Conservation (phyloP, 2,329 filamentous ascomycete species). For the Lanzia echinophila region DNA sequence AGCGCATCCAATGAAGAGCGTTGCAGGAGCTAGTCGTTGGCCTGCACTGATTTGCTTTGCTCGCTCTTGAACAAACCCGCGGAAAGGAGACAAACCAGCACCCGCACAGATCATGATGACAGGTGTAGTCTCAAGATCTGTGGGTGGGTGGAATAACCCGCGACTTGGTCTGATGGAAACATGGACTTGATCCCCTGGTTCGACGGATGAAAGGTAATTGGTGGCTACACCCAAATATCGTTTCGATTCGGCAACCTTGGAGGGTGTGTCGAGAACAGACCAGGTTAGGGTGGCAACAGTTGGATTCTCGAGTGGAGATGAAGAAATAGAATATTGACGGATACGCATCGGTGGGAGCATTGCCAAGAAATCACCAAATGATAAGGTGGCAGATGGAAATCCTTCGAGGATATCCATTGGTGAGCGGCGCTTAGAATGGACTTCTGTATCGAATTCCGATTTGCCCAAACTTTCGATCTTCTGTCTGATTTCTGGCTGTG, state of each 20-base stretch:
- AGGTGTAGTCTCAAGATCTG: constrained; percentile 25
- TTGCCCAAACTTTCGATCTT: constrained; percentile 36
- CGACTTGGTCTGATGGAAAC: constrained; percentile 37
- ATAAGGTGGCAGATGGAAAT: constrained; percentile 51
- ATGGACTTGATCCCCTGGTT: constrained; percentile 33
- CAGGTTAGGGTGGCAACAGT: constrained; percentile 57
- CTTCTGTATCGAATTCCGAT: constrained; percentile 25
- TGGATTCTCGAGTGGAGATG: constrained; percentile 62
- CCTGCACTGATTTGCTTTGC: constrained; percentile 5
- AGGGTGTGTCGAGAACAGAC: constrained; percentile 44
- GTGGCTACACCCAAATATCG: constrained; percentile 41
- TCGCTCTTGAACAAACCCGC: constrained; percentile 29
- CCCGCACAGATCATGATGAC: constrained; percentile 30
- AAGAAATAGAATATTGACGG: constrained; percentile 76
- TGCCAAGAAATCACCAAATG: constrained; percentile 60
- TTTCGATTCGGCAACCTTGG: constrained; percentile 31
- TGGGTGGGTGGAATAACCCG: constrained; percentile 21
- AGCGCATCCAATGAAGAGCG: constrained; percentile 45
- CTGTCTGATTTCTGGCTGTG: constrained; percentile 37
- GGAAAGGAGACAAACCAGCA: constrained; percentile 29
- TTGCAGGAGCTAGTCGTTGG: constrained; percentile 19
- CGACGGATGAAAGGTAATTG: constrained; percentile 39
- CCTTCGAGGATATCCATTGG: constrained; percentile 64
- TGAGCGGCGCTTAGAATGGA: constrained; percentile 47
- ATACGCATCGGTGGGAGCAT: constrained; percentile 73